phyloP scores from a whole-genome alignment of 306 rosid species.

The Pachyrhizus erosus region DNA sequence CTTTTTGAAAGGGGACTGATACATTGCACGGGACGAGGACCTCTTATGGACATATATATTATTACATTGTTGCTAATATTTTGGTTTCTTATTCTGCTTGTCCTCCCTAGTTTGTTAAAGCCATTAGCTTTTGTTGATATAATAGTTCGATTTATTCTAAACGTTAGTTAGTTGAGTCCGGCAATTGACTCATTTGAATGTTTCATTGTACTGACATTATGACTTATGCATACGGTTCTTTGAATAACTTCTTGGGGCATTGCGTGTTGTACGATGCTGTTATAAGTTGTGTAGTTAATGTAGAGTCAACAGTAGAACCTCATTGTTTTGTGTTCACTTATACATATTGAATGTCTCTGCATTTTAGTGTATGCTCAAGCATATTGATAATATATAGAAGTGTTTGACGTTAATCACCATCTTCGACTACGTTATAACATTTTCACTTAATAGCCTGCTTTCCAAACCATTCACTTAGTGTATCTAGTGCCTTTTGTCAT shows the following conservation, averaged over 20 bases:
- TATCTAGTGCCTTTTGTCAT: not conserved
- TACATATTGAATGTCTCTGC: not conserved
- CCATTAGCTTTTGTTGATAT: slow-evolving; percentile 3
- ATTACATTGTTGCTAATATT: not conserved
- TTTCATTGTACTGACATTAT: slow-evolving; percentile 1
- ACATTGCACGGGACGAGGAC: slow-evolving; percentile 12
- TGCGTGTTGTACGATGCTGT: not conserved
- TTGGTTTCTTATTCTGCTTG: slow-evolving; percentile 7
- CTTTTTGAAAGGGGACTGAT: not conserved
- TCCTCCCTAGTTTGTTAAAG: not conserved
- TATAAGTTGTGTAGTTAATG: not conserved
- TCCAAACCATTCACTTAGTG: slow-evolving; percentile 2
- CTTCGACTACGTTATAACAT: not conserved
- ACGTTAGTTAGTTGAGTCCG: not conserved
- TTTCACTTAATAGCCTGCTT: not conserved
- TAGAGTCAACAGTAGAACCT: not conserved
- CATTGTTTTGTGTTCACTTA: not conserved
- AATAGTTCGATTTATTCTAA: not conserved
- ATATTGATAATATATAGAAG: not conserved
- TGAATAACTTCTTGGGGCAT: not conserved
- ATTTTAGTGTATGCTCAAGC: not conserved
- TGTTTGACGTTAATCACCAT: not conserved
- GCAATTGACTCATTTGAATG: not conserved
- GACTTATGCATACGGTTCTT: slow-evolving; percentile 18
- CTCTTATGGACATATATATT: slow-evolving; percentile 10